Evolutionary conservation across 805 yeast genomes (phyloP), one percentile per base, ranked within the genome.

Genomic region (Metschnikowia gruessii): DNA sequence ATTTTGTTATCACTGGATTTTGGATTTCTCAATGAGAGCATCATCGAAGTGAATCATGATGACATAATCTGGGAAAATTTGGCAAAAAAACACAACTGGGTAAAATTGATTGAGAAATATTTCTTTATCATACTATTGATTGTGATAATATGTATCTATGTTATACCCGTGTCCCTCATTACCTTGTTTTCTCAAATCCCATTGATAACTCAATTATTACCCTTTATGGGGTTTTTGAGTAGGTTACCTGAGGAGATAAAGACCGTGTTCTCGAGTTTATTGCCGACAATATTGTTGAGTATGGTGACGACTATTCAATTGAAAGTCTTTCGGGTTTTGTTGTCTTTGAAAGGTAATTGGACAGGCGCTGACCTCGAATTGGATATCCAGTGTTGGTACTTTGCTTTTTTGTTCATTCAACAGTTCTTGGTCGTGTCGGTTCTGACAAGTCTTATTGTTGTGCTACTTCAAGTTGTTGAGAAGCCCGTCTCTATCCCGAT

Each of bases 361-460:
- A 81, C 91, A 0, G 81, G 83, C 0, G 74, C 83, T 1, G 78
- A 79, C 46, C 63, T 83, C 8, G 90, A 90, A 58, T 43, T 79
- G n/a, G 86, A 83, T 52, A 73, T 85, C 13, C 96, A 89, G 53
- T 70, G 73, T 38, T 86, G 94, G 87, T 76, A 86, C 54, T 91
- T 87, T 64, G 71, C 80, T 0, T 90, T 90, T 58, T 68, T 85
- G 41, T 89, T 87, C 60, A 80, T 90, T 42, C 97, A 91, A 56
- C 78, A 89, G 35, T 90, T 91, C 54, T 64, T 91, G 37, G 92
- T 90, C 21, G 89, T 90, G 2, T 85, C 96, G 0, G 77, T 90
- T 31, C 87, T 95, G 56, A 83, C 94, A 0, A 91, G 96, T 22
- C 64, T 87, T 3, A 77, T 85, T 1, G 81, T 79, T 7, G 72